These are phyloP conservation scores for Kazachstania martiniae DNA, from an alignment of 805 yeast genomes.

Conservation along the genomic window DNA sequence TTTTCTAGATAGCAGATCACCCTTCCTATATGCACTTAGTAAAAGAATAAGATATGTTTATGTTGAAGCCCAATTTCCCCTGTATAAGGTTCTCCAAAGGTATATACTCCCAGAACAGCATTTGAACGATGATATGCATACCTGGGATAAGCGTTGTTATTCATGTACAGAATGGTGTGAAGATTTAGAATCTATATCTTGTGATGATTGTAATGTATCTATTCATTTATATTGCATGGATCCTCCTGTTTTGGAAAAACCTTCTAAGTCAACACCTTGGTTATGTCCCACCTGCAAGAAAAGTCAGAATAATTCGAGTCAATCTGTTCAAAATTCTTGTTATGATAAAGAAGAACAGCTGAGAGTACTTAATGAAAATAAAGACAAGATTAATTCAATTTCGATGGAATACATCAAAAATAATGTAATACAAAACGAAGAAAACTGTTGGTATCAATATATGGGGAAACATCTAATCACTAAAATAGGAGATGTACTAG, in stretches of 20 bases:
- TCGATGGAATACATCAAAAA: constrained; percentile 9
- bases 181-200: constrained; percentile 57
- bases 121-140: constrained; percentile 1
- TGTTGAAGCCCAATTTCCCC: constrained; percentile 41
- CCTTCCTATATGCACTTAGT: constrained; percentile 49
- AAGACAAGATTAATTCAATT: constrained; percentile 8
- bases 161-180: constrained; percentile 82
- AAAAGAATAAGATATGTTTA: constrained; percentile 66
- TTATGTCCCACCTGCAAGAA: constrained; percentile 68
- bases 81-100: constrained; percentile 16
- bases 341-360: constrained; percentile 6
- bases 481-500: constrained; percentile 14
- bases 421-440: constrained; percentile 5
- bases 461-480: constrained; percentile 17
- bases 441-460: constrained; percentile 24
- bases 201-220: constrained; percentile 62
- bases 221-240: constrained; percentile 79
- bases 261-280: constrained; percentile 86
- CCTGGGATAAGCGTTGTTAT: constrained; percentile 39
- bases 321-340: not conserved
- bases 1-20: constrained; percentile 36
- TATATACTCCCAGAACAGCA: constrained; percentile 9
- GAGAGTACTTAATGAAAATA: constrained; percentile 3
- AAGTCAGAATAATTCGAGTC: constrained; percentile 32
- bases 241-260: constrained; percentile 72